These are phyloP conservation scores for Aspergillus sp. DNA, from an alignment of 2,329 filamentous ascomycete species.

Conservation along the genomic window DNA sequence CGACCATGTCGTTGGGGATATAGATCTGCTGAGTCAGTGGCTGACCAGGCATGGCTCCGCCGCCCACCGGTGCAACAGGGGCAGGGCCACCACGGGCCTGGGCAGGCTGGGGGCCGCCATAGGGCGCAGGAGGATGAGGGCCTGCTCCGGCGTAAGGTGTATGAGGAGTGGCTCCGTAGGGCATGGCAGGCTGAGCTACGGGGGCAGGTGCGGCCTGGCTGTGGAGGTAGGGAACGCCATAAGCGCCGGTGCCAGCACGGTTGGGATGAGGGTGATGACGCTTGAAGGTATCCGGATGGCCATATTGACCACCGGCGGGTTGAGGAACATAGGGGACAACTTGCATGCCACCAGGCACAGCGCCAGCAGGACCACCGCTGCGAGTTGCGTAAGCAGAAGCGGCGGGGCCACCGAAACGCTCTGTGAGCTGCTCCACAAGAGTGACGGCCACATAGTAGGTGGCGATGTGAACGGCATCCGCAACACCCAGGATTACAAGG, in stretches of 20 bases:
- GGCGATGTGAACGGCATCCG: conserved; percentile 96
- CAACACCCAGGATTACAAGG: conserved; percentile 95
- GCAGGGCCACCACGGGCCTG: conserved; percentile 67
- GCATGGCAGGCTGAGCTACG: conserved; percentile 65
- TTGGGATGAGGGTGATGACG: conserved; percentile 72
- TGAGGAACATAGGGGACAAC: conserved; percentile 98
- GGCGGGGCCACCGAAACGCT: conserved; percentile 91
- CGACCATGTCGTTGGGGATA: conserved; percentile 99
- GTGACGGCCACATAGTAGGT: conserved; percentile 99
- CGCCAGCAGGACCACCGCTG: conserved; percentile 87
- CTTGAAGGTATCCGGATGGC: conserved; percentile 80
- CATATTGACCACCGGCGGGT: conserved; percentile 87
- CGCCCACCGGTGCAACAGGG: conserved; percentile 60
- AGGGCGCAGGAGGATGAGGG: conserved; percentile 72
- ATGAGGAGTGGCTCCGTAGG: conserved; percentile 75
- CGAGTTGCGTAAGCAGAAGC: conserved; percentile 97
- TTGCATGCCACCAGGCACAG: conserved; percentile 96
- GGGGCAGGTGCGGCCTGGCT: conserved; percentile 58
- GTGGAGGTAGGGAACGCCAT: conserved; percentile 71
- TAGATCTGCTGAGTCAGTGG: conserved; percentile 97
- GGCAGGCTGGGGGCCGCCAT: conserved; percentile 61
- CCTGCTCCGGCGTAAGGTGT: conserved; percentile 75
- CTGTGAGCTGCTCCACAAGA: conserved; percentile 94
- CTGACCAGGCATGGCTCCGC: conserved; percentile 72
- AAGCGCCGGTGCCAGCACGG: conserved; percentile 72